These are phyloP conservation scores for Stentor roeselii DNA, from an alignment of 73 alveolate genomes.

Conservation along the genomic window DNA sequence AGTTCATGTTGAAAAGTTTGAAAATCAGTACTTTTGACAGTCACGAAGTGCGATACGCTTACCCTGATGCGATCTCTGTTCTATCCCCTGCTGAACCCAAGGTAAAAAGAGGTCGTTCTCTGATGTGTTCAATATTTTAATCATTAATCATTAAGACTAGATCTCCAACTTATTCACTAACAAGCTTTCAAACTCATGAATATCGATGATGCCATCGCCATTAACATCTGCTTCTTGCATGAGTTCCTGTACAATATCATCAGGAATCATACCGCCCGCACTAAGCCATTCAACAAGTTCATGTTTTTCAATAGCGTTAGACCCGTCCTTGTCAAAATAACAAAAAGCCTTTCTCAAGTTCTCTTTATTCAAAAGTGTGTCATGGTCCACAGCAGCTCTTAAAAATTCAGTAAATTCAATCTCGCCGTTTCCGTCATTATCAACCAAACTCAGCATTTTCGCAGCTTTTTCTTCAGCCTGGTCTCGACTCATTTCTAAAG, in stretches of 20 bases:
- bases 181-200: neutral
- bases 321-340: neutral
- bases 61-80: neutral
- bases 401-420: constrained; percentile 6
- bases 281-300: neutral
- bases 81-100: neutral
- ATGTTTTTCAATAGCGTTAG: neutral
- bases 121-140: neutral
- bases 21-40: neutral
- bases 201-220: neutral
- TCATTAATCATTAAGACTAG: neutral
- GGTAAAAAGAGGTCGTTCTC: neutral
- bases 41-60: neutral
- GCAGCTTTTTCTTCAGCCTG: neutral
- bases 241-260: neutral
- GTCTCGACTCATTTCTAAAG: neutral
- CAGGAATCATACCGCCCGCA: neutral
- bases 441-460: neutral
- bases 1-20: neutral
- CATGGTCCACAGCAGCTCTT: neutral
- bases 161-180: neutral
- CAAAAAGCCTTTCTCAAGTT: neutral
- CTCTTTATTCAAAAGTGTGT: neutral
- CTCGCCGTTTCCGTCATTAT: neutral
- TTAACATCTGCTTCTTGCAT: constrained; percentile 4